Conservation (phyloP, 164 flowering plant genomes). For the Euptelea pleiosperma region DNA sequence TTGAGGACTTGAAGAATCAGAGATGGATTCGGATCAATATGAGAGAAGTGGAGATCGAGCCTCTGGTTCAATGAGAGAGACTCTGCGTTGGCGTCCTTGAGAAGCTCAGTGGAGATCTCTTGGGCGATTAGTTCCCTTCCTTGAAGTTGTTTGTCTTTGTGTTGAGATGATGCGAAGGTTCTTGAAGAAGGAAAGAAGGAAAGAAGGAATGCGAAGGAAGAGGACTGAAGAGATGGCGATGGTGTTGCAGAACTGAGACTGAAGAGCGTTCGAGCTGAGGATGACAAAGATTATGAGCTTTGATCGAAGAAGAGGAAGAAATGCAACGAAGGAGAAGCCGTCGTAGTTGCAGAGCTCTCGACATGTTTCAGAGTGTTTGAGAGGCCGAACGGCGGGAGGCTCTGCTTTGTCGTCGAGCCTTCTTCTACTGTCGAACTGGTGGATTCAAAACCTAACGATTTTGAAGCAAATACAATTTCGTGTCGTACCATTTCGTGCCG, state of each 20-base stretch:
- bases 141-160: not conserved
- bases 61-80: conserved; percentile 49
- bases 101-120: conserved; percentile 61
- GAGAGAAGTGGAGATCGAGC: conserved; percentile 68
- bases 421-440: no score
- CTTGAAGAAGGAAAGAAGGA: not conserved
- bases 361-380: no score
- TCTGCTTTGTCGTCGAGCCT: no score
- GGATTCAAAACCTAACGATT: no score
- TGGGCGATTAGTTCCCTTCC: conserved; percentile 32
- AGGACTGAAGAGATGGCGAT: not conserved
- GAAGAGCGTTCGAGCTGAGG: conserved; percentile 12
- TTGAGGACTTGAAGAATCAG: conserved; percentile 53
- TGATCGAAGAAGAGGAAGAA: conserved; percentile 21
- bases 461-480: no score
- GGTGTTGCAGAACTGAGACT: conserved; percentile 6
- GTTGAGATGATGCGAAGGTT: not conserved
- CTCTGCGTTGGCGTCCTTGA: conserved; percentile 34
- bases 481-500: no score
- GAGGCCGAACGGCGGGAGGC: no score
- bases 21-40: conserved; percentile 40
- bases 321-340: conserved; percentile 33
- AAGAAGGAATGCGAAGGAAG: conserved; percentile 10
- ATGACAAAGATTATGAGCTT: conserved; percentile 9
- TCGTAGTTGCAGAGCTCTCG: conserved; percentile 34